A percentile compares a stretch with the other conserved stretches of the same genome.
Conservation (phyloP, 805 yeast genomes). For the Metschnikowia baotianmanensis region DNA sequence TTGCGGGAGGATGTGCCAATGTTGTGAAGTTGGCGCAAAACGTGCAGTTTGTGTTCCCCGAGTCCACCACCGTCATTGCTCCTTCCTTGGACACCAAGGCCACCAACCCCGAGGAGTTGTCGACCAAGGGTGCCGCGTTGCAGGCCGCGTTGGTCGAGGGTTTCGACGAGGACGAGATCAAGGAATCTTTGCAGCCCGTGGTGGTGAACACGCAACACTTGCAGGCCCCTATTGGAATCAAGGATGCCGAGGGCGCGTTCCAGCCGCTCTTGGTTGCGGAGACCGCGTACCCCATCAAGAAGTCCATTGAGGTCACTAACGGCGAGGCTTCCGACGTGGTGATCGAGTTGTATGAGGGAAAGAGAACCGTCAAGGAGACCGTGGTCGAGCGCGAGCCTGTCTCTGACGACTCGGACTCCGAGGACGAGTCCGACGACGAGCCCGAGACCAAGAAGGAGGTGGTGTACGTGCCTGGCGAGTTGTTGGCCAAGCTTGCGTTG, state of each 20-base stretch:
- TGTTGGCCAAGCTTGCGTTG: conserved; percentile 75
- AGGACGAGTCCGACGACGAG: conserved; percentile 68
- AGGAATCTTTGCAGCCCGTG: conserved; percentile 78
- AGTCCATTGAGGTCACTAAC: conserved; percentile 61
- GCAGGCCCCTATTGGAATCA: conserved; percentile 78
- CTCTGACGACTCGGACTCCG: conserved; percentile 44
- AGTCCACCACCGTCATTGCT: conserved; percentile 67
- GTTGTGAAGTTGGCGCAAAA: conserved; percentile 86
- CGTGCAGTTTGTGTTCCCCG: conserved; percentile 76
- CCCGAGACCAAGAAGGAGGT: conserved; percentile 83
- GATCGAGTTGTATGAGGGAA: conserved; percentile 80
- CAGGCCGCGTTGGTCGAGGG: conserved; percentile 86
- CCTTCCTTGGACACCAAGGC: conserved; percentile 75
- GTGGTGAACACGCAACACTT: conserved; percentile 88
- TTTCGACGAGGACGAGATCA: conserved; percentile 79
- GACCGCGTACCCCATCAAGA: conserved; percentile 89
- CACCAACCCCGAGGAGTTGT: conserved; percentile 81
- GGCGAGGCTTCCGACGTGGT: conserved; percentile 58
- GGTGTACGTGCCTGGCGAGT: conserved; percentile 66
- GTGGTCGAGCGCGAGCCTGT: conserved; percentile 62
- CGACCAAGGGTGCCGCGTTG: conserved; percentile 93
- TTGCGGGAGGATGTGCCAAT: conserved; percentile 91
- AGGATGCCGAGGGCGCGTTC: conserved; percentile 69
- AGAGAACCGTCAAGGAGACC: conserved; percentile 78
- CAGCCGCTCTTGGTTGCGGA: conserved; percentile 72